Percentiles rank a stretch among this genome's conserved stretches.
phyloP scores from a whole-genome alignment of 2,329 filamentous ascomycete genomes.

The Alternaria incomplexa region DNA sequence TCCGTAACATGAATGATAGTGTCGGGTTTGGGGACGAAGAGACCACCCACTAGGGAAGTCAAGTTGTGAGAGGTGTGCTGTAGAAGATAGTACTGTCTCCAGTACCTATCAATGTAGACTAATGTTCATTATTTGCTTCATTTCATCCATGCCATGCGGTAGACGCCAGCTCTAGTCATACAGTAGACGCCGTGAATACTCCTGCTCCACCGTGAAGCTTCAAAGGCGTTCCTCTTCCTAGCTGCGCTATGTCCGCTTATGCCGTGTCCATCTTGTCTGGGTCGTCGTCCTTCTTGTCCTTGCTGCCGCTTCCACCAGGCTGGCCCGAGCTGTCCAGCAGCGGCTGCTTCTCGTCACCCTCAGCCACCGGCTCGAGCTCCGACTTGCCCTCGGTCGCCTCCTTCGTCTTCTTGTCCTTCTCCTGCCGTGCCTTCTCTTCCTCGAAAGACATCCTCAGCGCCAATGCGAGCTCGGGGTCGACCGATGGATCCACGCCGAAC shows the following conservation, averaged over 20 bases:
- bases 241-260: constrained; percentile 51
- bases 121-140: constrained; percentile 16
- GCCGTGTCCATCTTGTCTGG: constrained; percentile 92
- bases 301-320: constrained; percentile 64
- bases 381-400: constrained; percentile 74
- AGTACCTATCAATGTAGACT: not conserved
- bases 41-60: not conserved
- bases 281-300: constrained; percentile 60
- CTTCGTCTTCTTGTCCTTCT: constrained; percentile 80
- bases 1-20: not conserved
- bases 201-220: constrained; percentile 23
- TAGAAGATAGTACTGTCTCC: not conserved
- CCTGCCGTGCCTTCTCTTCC: constrained; percentile 93
- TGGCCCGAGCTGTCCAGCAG: constrained; percentile 69
- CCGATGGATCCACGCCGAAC: constrained; percentile 87
- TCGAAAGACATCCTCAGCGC: constrained; percentile 97
- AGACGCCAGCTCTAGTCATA: constrained; percentile 30
- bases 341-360: constrained; percentile 67
- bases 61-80: not conserved
- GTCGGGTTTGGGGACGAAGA: not conserved
- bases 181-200: constrained; percentile 38
- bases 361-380: constrained; percentile 80
- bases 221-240: not conserved
- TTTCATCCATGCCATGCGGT: constrained; percentile 23
- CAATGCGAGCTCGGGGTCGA: constrained; percentile 92